A percentile compares a stretch with the other conserved stretches of the same genome.
These are phyloP conservation scores for Ambrosia artemisiifolia DNA, from an alignment of 129 eudicot species.

Conservation along the genomic window DNA sequence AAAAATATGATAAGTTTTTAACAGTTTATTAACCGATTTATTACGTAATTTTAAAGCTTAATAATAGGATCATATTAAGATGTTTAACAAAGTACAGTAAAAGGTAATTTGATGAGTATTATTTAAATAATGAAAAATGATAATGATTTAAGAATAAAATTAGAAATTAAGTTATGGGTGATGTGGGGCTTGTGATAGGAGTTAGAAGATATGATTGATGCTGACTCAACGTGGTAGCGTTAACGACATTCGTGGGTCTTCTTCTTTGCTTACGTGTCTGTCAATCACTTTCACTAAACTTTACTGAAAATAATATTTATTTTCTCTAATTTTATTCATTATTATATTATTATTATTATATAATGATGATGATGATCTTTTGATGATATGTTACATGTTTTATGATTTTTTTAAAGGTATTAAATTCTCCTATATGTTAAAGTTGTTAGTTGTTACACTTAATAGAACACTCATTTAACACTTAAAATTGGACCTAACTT, in stretches of 20 bases:
- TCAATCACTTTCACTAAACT: neutral
- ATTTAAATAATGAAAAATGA: neutral
- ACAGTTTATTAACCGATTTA: neutral
- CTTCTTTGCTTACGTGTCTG: constrained; percentile 17
- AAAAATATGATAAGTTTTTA: neutral
- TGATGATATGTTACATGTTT: too few species aligned
- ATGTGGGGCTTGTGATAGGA: neutral
- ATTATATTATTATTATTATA: too few species aligned
- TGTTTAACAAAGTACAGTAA: neutral
- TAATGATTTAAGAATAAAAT: neutral
- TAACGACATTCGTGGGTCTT: constrained; percentile 31
- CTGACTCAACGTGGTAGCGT: constrained; percentile 19
- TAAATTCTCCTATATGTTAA: too few species aligned
- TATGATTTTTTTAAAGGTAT: neutral
- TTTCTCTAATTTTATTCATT: neutral
- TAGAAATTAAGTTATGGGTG: neutral
- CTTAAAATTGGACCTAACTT: too few species aligned
- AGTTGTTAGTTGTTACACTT: too few species aligned
- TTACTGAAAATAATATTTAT: neutral
- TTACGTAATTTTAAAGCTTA: neutral
- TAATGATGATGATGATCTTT: too few species aligned
- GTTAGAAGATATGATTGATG: constrained; percentile 20
- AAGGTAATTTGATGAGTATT: neutral
- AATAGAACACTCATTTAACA: too few species aligned
- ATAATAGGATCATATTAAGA: neutral